These are phyloP conservation scores for Trametes pubescens DNA, from an alignment of 1,284 basidiomycete species.

Conservation along the genomic window DNA sequence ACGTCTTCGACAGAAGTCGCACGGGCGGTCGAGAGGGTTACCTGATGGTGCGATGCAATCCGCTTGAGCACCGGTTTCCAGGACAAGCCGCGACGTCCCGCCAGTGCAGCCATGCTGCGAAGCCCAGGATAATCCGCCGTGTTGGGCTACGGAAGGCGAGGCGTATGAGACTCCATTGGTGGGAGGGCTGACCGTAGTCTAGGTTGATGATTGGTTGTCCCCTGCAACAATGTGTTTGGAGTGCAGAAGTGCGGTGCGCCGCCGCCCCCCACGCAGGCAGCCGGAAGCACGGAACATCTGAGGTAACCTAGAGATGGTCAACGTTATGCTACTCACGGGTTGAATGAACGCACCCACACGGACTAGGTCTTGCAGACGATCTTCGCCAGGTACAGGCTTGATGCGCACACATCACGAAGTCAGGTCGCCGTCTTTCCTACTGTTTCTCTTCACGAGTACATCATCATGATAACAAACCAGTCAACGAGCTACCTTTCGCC, in stretches of 20 bases:
- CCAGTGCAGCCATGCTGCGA: not conserved
- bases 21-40: conserved; percentile 8
- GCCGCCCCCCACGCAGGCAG: not conserved
- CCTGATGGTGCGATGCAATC: conserved; percentile 1
- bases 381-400: not conserved
- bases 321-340: not conserved
- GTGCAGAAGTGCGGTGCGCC: not conserved
- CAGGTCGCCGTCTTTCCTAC: not conserved
- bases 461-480: too few relatives aligned
- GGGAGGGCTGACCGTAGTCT: conserved; percentile 5
- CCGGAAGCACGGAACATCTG: too few relatives aligned
- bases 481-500: too few relatives aligned
- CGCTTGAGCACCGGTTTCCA: not conserved
- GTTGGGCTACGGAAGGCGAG: not conserved
- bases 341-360: not conserved
- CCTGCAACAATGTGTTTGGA: not conserved
- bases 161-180: not conserved
- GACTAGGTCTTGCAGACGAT: not conserved
- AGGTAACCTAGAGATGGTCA: not conserved
- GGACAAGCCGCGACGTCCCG: not conserved
- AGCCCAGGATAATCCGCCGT: not conserved
- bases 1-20: not conserved
- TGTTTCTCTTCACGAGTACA: too few relatives aligned
- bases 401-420: too few relatives aligned
- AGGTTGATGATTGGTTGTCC: not conserved